phyloP scores from a whole-genome alignment of 2,329 filamentous ascomycete species.

The Talaromyces amestolkiae region DNA sequence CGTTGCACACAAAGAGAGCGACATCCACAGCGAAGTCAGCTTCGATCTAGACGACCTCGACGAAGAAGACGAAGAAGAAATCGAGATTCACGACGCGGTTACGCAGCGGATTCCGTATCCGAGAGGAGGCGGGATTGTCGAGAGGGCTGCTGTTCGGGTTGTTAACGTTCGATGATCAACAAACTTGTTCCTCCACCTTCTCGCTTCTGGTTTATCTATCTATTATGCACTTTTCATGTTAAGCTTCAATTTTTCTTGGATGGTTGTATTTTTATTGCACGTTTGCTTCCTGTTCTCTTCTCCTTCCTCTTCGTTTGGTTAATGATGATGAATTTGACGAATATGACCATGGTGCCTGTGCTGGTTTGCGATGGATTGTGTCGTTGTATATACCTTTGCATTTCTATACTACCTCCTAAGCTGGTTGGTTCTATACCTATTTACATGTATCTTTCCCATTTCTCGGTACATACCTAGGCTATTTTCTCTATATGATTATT shows the following conservation, averaged over 20 bases:
- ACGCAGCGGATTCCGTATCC: conserved; percentile 14
- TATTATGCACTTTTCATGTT: neutral
- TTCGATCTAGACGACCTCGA: conserved; percentile 9
- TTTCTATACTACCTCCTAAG: neutral
- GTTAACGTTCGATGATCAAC: conserved; percentile 12
- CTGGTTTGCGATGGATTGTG: neutral
- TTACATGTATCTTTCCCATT: neutral
- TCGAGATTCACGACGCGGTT: conserved; percentile 19
- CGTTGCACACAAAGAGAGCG: neutral
- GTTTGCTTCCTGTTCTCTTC: neutral
- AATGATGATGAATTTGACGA: neutral
- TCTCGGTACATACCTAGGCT: neutral
- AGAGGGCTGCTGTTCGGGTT: conserved; percentile 16
- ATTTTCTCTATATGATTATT: neutral
- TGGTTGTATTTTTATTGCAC: neutral
- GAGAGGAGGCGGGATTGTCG: conserved; percentile 5
- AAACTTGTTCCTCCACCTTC: neutral
- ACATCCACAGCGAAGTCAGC: neutral
- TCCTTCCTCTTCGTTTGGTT: neutral
- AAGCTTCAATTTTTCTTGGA: neutral
- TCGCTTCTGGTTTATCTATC: neutral
- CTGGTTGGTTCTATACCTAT: neutral
- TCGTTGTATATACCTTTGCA: neutral
- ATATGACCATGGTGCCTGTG: too few relatives aligned
- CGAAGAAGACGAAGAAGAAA: conserved; percentile 13